Base-by-base conservation (phyloP, 2,329 filamentous ascomycete species). In the Verticillium nubilum region DNA sequence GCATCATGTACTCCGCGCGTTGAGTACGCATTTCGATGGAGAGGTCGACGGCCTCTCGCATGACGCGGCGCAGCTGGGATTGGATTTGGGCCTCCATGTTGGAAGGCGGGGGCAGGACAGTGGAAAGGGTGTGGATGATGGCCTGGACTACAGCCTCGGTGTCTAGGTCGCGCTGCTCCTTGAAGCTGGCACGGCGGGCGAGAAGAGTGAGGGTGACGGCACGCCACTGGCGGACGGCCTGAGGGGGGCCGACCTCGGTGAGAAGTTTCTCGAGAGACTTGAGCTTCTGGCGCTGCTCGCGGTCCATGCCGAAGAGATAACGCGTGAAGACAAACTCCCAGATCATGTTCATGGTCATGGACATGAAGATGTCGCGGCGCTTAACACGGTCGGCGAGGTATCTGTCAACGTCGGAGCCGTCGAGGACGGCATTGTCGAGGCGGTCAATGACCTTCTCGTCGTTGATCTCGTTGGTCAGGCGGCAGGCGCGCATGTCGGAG, bases 251-350 rank as follows among this genome's bases (percentile, higher is more conserved):
- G 67, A 97, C 90, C 71, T 99, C 95, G 23, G 85, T 84, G 29
- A 99, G 83, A 42, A 90, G 88, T 79, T 97, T 97, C 77, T 99
- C 96, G 9, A 99, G 84, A 33, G 90, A 87, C 78, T 99, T 98
- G 73, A 99, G 88, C 76, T 98, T 98, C 74, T 98, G 93, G 67
- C 95, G 87, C 76, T 99, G 95, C 75, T 98, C 95, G 67, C 93
- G 86, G 72, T 99, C 95, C 92, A 99, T 97, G 68, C 95, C 95
- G 72, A 99, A 99, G 27, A 99, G 86, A 73, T 99, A 99, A 64
- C 95, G 87, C 9, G 94, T 97, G 72, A 99, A 99, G 71, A 99
- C 88, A 70, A 96, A 97, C 74, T 99, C 95, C 93, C 93, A 99
- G 57, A 99, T 88, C 92, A 99, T 97, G 62, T 90, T 95, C 93